A percentile compares a stretch with the other conserved stretches of the same genome.
Conservation (phyloP, 2,329 filamentous ascomycete species). For the Tolypocladium paradoxum region DNA sequence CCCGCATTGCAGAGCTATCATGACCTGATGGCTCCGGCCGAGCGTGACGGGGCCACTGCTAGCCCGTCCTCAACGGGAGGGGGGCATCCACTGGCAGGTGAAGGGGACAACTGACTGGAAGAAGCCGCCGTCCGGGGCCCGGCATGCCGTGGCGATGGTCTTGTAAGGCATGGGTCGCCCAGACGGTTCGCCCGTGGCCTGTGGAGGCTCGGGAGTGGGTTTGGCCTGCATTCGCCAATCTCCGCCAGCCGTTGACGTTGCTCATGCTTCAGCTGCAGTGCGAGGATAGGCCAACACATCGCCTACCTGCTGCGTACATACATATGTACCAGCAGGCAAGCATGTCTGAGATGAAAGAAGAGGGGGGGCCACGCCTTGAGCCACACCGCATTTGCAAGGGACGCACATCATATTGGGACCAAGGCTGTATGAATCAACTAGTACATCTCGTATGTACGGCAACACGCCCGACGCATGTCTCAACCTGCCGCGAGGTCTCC, state of each 20-base stretch:
- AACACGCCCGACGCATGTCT: constrained; percentile 5
- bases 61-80: background rate
- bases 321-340: background rate
- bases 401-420: constrained; percentile 15
- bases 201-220: background rate
- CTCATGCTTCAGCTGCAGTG: background rate
- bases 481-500: background rate
- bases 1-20: background rate
- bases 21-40: background rate
- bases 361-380: constrained; percentile 5
- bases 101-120: background rate
- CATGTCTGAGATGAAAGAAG: constrained; percentile 7
- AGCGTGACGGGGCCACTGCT: background rate
- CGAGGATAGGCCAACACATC: constrained; percentile 1
- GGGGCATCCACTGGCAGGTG: too few relatives aligned
- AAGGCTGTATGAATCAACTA: constrained; percentile 4
- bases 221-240: constrained; percentile 2
- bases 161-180: background rate
- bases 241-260: background rate
- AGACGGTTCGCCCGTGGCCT: background rate
- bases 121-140: background rate
- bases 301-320: background rate
- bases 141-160: background rate
- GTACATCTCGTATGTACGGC: background rate
- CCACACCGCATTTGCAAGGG: constrained; percentile 14